phyloP scores from a whole-genome alignment of 1,284 basidiomycete species.

The Pseudozyma hubeiensis region DNA sequence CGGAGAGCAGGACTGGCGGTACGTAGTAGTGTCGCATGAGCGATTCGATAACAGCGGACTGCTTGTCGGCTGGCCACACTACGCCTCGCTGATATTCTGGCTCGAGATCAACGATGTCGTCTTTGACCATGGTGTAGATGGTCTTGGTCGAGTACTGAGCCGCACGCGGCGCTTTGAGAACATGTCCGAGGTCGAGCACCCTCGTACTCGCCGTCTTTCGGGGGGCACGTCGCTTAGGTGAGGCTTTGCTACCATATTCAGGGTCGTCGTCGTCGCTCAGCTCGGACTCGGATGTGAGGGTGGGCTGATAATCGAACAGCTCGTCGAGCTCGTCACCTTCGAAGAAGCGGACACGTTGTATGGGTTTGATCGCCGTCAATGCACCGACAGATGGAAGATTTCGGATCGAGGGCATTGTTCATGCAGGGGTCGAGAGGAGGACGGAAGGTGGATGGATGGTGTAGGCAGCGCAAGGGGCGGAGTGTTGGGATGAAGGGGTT shows the following conservation, averaged over 20 bases:
- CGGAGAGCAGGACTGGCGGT: slow-evolving; percentile 53
- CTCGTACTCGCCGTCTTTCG: slow-evolving; percentile 50
- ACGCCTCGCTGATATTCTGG: slow-evolving; percentile 59
- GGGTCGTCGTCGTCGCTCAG: slow-evolving; percentile 19
- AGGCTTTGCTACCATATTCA: slow-evolving; percentile 10
- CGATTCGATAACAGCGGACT: slow-evolving; percentile 56
- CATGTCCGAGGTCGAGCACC: slow-evolving; percentile 36
- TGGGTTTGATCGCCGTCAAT: neutral
- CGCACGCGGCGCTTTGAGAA: slow-evolving; percentile 40
- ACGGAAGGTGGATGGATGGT: neutral
- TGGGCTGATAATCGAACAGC: slow-evolving; percentile 33
- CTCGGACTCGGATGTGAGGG: slow-evolving; percentile 13
- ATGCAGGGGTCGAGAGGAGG: neutral
- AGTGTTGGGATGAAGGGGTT: neutral
- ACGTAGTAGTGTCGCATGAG: slow-evolving; percentile 59
- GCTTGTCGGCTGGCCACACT: slow-evolving; percentile 50
- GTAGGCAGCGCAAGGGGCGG: neutral
- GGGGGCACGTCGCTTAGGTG: neutral
- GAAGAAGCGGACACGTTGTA: neutral
- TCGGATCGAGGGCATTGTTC: neutral
- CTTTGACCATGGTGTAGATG: slow-evolving; percentile 33
- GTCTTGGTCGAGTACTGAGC: slow-evolving; percentile 33
- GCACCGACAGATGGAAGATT: neutral
- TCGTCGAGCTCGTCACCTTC: slow-evolving; percentile 41
- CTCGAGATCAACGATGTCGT: slow-evolving; percentile 51